Evolutionary conservation across 2,329 filamentous ascomycete genomes (phyloP).

Genomic region (Microcyclospora tardicrescens): DNA sequence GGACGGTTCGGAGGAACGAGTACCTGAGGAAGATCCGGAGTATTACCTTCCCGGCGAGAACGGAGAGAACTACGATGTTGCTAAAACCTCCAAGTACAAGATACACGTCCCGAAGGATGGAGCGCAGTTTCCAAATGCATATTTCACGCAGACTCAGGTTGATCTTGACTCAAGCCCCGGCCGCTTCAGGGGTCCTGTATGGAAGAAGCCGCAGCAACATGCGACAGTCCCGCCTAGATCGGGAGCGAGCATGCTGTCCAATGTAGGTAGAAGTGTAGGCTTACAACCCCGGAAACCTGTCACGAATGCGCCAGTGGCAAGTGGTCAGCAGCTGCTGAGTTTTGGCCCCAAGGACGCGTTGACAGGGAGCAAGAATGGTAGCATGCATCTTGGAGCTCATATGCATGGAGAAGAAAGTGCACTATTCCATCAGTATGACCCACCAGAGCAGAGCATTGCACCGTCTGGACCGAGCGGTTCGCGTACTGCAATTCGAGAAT

Average conservation of each 20-base stretch:
- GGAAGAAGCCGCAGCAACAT: conserved; percentile 27
- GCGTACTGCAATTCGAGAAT: conserved; percentile 20
- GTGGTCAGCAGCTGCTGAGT: too few species aligned
- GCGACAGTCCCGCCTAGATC: background rate
- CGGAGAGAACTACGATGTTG: conserved; percentile 4
- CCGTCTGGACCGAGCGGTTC: too few species aligned
- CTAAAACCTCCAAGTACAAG: conserved; percentile 27
- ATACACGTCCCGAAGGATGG: conserved; percentile 31
- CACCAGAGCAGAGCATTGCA: too few species aligned
- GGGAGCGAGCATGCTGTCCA: conserved; percentile 1
- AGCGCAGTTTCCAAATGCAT: conserved; percentile 28
- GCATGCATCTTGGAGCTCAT: conserved; percentile 12
- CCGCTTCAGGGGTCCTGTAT: conserved; percentile 34
- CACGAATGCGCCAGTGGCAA: too few species aligned
- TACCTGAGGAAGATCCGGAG: conserved; percentile 8
- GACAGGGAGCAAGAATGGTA: conserved; percentile 13
- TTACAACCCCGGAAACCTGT: too few species aligned
- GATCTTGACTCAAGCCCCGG: conserved; percentile 28
- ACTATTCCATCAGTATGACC: background rate
- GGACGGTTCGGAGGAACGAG: conserved; percentile 5
- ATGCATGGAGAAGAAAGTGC: conserved; percentile 20
- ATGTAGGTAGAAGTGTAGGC: conserved; percentile 2
- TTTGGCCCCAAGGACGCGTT: background rate
- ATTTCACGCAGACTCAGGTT: conserved; percentile 32
- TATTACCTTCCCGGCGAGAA: conserved; percentile 18